phyloP scores from a whole-genome alignment of 2,329 filamentous ascomycete genomes.

The Chrysoporthe cubensis region DNA sequence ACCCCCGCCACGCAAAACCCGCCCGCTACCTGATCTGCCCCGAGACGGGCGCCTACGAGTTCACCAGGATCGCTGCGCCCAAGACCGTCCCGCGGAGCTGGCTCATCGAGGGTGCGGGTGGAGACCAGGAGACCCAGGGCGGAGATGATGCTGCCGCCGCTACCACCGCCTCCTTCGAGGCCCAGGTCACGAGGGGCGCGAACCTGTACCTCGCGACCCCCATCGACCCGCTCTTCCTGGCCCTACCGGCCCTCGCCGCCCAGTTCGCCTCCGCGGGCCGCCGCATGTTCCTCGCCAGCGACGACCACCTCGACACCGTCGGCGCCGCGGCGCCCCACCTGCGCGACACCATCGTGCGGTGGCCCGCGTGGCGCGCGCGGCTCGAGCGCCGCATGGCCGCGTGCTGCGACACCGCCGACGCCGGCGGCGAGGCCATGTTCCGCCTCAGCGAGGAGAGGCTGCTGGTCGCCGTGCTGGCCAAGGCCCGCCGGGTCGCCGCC shows the following conservation, averaged over 20 bases:
- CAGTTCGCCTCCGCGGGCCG: constrained; percentile 48
- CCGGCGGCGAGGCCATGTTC: constrained; percentile 84
- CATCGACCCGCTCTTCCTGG: constrained; percentile 81
- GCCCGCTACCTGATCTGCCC: constrained; percentile 67
- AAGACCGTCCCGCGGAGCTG: constrained; percentile 62
- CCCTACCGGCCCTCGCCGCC: constrained; percentile 71
- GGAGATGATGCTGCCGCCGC: background rate
- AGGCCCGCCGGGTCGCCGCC: constrained; percentile 71
- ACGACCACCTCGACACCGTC: constrained; percentile 73
- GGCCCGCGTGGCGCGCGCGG: constrained; percentile 49
- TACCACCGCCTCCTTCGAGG: constrained; percentile 30
- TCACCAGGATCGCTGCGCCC: constrained; percentile 60
- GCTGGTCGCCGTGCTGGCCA: constrained; percentile 64
- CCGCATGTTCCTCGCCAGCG: constrained; percentile 68
- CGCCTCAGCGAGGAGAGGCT: constrained; percentile 76
- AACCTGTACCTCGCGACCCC: constrained; percentile 84
- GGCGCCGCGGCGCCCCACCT: constrained; percentile 60
- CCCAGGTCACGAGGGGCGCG: constrained; percentile 63
- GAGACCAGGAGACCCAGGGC: constrained; percentile 9
- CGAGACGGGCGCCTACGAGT: constrained; percentile 66
- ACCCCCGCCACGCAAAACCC: constrained; percentile 59
- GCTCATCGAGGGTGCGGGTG: constrained; percentile 53
- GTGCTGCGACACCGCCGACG: constrained; percentile 82
- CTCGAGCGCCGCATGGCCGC: constrained; percentile 69
- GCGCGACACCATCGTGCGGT: constrained; percentile 54